These are phyloP conservation scores for Colletotrichum sidae DNA, from an alignment of 2,329 filamentous ascomycete genomes.

Conservation along the genomic window DNA sequence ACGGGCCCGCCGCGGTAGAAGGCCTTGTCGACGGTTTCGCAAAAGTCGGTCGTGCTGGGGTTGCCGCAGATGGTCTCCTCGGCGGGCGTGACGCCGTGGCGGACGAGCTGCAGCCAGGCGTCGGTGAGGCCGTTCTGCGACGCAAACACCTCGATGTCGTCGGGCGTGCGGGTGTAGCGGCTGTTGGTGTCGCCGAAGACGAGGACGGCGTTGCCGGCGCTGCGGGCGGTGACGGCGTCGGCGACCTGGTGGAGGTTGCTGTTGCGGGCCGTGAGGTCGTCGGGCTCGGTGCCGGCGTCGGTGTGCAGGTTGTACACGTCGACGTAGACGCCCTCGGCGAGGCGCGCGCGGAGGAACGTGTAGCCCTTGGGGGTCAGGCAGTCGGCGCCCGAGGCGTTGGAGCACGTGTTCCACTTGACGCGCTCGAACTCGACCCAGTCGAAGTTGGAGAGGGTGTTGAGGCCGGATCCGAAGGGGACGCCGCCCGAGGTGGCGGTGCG, in stretches of 20 bases:
- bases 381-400: conserved; percentile 65
- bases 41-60: conserved; percentile 63
- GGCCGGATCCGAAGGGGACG: conserved; percentile 70
- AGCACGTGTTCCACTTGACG: conserved; percentile 70
- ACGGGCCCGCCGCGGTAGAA: conserved; percentile 67
- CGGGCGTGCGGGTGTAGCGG: conserved; percentile 68
- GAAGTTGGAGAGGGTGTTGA: conserved; percentile 73
- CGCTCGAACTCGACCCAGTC: conserved; percentile 67
- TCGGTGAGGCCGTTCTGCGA: conserved; percentile 66
- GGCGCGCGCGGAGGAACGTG: conserved; percentile 70
- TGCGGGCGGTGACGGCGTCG: conserved; percentile 66
- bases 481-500: conserved; percentile 75
- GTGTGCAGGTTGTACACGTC: conserved; percentile 76
- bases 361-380: conserved; percentile 78
- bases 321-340: conserved; percentile 65
- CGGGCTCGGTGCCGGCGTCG: conserved; percentile 69
- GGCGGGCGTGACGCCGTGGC: conserved; percentile 58
- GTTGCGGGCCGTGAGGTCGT: conserved; percentile 66
- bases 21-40: conserved; percentile 77
- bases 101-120: conserved; percentile 68
- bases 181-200: conserved; percentile 75
- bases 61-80: conserved; percentile 65
- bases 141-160: conserved; percentile 64
- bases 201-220: conserved; percentile 70
- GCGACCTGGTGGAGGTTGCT: conserved; percentile 70